Evolutionary conservation across 2,329 filamentous ascomycete genomes (phyloP), one percentile per base, ranked within the genome.

Genomic region (Arthroderma uncinatum): DNA sequence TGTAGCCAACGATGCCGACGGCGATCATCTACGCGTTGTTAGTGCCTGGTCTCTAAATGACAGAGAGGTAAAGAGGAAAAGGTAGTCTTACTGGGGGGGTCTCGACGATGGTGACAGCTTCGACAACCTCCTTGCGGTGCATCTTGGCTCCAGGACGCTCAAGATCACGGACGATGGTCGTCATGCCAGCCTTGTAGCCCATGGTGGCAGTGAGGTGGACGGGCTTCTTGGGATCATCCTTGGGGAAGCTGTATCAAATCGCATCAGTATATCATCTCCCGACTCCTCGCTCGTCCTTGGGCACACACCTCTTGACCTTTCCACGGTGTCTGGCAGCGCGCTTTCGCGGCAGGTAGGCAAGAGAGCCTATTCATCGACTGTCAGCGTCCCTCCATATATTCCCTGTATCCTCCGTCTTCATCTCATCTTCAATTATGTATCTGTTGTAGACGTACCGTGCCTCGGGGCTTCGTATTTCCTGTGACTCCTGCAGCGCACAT

Each of bases 111-210:
- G 85, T 85, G 71, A 88, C 85, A 71, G 89, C 88, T 82, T 95
- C 87, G 70, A 92, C 86, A 75, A 94, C 79, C 79, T 97, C 85
- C 85, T 97, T 90, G 89, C 97, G 97, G 89, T 98, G 90, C 79
- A 93, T 84, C 86, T 98, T 98, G 72, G 93, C 93, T 78, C 93
- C 93, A 67, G 93, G 93, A 79, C 93, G 88, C 85, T 98, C 93
- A 78, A 97, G 84, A 79, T 96, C 92, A 79, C 93, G 92, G 76
- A 98, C 93, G 78, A 97, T 93, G 72, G 93, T 98, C 78, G 90
- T 96, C 93, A 98, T 98, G 78, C 93, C 93, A 76, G 93, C 93
- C 89, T 98, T 98, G 86, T 98, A 98, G 77, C 93, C 93, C 86
- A 97, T 91, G 73, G 89, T 80, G 73, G 93, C 93, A 65, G 93